These are phyloP conservation scores for Stephania cephalantha DNA, from an alignment of 164 flowering plant genomes.

Conservation along the genomic window DNA sequence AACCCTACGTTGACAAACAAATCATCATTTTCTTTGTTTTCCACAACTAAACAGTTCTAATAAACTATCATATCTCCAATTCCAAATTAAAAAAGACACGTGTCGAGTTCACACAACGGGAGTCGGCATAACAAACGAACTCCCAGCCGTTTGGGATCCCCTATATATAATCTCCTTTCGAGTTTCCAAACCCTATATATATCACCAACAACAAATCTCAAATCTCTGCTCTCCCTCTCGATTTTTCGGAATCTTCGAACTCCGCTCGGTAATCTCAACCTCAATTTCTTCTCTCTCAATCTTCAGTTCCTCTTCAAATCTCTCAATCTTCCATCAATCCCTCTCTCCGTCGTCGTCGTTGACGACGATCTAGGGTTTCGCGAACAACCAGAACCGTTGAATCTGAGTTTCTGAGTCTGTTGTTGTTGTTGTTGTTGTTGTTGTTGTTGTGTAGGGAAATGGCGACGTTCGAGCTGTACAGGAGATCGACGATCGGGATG, in stretches of 20 bases:
- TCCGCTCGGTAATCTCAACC: background rate
- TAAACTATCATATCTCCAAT: no score
- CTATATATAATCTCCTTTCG: background rate
- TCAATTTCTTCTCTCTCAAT: background rate
- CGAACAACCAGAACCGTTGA: background rate
- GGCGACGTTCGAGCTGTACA: slow-evolving; percentile 92
- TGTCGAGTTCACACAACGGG: background rate
- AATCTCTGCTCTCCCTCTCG: background rate
- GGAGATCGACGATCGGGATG: slow-evolving; percentile 95
- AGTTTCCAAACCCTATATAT: background rate
- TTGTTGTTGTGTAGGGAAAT: slow-evolving; percentile 19
- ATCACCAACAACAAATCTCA: background rate
- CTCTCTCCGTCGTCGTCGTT: no score
- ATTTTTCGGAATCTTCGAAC: background rate
- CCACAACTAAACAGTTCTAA: no score
- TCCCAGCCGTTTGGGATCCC: background rate
- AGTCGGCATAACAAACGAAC: background rate
- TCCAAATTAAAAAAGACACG: no score
- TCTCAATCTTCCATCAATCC: background rate
- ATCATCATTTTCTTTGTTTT: no score
- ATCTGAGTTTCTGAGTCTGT: background rate
- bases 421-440: no score
- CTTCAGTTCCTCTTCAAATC: no score
- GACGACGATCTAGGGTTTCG: background rate
- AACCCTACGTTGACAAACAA: no score